A percentile compares a stretch with the other conserved stretches of the same genome.
Evolutionary conservation across 768 basidiomycete genomes (phyloP).

Genomic region (Scleroderma citrinum): DNA sequence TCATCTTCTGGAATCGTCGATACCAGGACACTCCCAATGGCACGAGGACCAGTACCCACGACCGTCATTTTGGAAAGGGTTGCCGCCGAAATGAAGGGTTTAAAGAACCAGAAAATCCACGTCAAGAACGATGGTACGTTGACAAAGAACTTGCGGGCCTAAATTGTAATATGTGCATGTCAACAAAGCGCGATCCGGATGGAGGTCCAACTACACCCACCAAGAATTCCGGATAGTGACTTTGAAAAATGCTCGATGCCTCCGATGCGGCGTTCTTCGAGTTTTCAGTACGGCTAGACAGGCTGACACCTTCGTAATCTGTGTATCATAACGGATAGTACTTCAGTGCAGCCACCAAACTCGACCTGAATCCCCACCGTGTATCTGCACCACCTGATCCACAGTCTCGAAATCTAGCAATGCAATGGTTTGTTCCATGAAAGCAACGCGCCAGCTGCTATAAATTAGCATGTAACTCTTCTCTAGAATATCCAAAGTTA

Average conservation of each 20-base stretch:
- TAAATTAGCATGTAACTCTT: conserved; percentile 4
- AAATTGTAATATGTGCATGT: not conserved
- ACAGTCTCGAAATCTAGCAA: conserved; percentile 66
- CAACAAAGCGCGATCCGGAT: not conserved
- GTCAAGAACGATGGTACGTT: conserved; percentile 71
- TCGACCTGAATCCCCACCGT: conserved; percentile 37
- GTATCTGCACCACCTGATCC: conserved; percentile 70
- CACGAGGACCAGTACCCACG: conserved; percentile 56
- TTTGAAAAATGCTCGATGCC: conserved; percentile 67
- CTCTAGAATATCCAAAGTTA: not conserved
- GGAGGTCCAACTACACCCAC: conserved; percentile 30
- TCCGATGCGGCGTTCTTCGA: conserved; percentile 74
- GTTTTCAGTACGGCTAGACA: conserved; percentile 62
- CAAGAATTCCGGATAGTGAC: conserved; percentile 76
- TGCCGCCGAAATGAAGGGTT: conserved; percentile 59
- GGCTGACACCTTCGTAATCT: conserved; percentile 74
- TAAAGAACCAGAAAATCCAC: conserved; percentile 86
- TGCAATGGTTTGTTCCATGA: conserved; percentile 65
- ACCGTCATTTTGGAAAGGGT: conserved; percentile 82
- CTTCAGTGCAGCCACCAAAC: not conserved
- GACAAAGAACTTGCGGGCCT: conserved; percentile 77
- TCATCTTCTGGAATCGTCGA: conserved; percentile 49
- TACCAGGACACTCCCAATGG: conserved; percentile 56
- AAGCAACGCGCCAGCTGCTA: conserved; percentile 67
- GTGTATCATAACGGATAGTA: not conserved